These are phyloP conservation scores for Pythium phragmiticola DNA, from an alignment of 352 stramenopile genomes.

Conservation along the genomic window DNA sequence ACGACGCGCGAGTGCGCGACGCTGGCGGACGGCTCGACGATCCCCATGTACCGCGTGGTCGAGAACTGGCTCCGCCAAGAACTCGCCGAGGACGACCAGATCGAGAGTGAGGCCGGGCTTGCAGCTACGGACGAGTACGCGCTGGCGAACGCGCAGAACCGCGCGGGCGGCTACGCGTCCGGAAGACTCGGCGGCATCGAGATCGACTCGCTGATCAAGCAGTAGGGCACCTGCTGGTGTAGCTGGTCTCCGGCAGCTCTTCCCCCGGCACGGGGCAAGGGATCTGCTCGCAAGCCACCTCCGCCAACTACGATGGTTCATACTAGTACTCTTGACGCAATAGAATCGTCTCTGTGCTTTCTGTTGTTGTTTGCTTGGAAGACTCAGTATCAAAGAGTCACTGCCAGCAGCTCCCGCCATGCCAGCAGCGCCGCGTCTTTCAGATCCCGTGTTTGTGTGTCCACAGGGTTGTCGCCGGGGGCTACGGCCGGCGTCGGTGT, in stretches of 20 bases:
- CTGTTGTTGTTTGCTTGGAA: too few relatives aligned
- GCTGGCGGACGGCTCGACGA: slow-evolving; percentile 41
- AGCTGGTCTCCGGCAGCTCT: too few relatives aligned
- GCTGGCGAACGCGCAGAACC: slow-evolving; percentile 73
- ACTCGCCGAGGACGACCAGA: slow-evolving; percentile 72
- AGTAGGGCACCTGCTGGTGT: background rate
- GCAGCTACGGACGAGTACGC: slow-evolving; percentile 39
- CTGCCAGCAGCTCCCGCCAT: slow-evolving; percentile 9
- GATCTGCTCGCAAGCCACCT: too few relatives aligned
- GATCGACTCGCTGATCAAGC: slow-evolving; percentile 25
- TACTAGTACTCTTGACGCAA: too few relatives aligned
- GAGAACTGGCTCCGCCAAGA: slow-evolving; percentile 93
- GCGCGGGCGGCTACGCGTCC: slow-evolving; percentile 66
- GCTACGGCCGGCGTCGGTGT: background rate
- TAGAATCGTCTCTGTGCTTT: too few relatives aligned
- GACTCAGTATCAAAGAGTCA: background rate
- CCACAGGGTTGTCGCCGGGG: background rate
- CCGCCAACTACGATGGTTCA: too few relatives aligned
- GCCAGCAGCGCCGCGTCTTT: background rate
- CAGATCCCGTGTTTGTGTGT: background rate
- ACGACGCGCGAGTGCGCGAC: slow-evolving; percentile 75
- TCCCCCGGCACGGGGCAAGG: too few relatives aligned
- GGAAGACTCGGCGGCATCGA: slow-evolving; percentile 68
- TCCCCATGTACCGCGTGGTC: slow-evolving; percentile 91
- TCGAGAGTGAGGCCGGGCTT: slow-evolving; percentile 57